Conservation (phyloP, 2,329 filamentous ascomycete species). For the Aspergillus fumigatus region DNA sequence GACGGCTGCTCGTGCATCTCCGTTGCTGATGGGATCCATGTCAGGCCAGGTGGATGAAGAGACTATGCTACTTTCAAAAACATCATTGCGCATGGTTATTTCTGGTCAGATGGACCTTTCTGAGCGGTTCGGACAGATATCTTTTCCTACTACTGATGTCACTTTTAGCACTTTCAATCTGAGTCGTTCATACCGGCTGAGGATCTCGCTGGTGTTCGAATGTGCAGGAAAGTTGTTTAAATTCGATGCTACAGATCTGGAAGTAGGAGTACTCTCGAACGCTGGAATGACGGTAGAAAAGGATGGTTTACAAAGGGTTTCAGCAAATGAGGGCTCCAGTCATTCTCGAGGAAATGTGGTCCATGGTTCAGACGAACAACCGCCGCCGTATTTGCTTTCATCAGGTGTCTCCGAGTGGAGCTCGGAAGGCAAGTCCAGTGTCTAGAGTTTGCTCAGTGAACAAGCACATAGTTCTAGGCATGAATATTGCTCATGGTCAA, state of each 20-base stretch:
- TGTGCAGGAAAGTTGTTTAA: slow-evolving; percentile 5
- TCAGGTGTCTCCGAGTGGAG: too few species aligned
- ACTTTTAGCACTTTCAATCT: slow-evolving; percentile 12
- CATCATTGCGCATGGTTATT: slow-evolving; percentile 2
- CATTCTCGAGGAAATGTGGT: too few species aligned
- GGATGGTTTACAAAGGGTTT: too few species aligned
- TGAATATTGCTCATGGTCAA: too few species aligned
- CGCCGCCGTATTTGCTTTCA: too few species aligned
- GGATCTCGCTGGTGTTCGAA: slow-evolving; percentile 4
- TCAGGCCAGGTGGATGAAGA: slow-evolving; percentile 6
- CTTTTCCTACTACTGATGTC: slow-evolving; percentile 5
- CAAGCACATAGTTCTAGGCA: too few species aligned
- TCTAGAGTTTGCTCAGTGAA: too few species aligned
- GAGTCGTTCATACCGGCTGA: slow-evolving; percentile 4
- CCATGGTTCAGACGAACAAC: too few species aligned
- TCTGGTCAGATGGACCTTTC: slow-evolving; percentile 3
- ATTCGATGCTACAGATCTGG: slow-evolving; percentile 1
- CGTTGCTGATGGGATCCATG: slow-evolving; percentile 10
- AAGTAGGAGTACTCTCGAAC: too few species aligned
- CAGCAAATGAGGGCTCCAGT: too few species aligned
- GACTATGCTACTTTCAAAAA: slow-evolving; percentile 5
- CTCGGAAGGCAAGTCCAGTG: too few species aligned
- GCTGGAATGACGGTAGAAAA: too few species aligned
- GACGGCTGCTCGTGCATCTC: slow-evolving; percentile 9
- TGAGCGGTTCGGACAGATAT: slow-evolving; percentile 6